Evolutionary conservation across 257 asterid species (phyloP), one percentile per base, ranked within the genome.

Genomic region (Nyctanthes arbortristis): DNA sequence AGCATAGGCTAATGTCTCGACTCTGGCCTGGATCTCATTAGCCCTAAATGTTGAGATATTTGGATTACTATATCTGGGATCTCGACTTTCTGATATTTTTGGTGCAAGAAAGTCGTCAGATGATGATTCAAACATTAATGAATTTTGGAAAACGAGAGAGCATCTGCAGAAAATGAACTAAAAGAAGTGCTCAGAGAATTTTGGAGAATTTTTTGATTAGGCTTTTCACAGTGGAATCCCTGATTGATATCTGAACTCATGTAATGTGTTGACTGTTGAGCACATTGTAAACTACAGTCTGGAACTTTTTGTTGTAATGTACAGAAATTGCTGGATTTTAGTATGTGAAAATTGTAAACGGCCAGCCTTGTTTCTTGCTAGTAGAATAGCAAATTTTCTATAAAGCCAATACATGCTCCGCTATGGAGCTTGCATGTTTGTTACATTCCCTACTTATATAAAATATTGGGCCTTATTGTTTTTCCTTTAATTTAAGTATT

Each of bases 21-120:
- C 66, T 90, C 6, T 78, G 95, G 96, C 88, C 83, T 60, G 87
- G 90, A 62, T 87, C 95, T 72, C 89, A 74, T 24, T 84, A 80
- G 76, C 45, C 31, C 0, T 8, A 52, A 30, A 30, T 54, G 31
- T 20, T 7, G 52, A 6, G 13, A 18, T 37, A n/a, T 39, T 61
- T 32, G 36, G 5, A 52, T 22, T 25, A 22, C 5, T 18, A 49
- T 27, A 24, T 22, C 20, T 1, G n/a, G 25, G 39, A 8, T 54
- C 36, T 57, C 57, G 9, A 56, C 40, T 59, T 40, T 65, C 32
- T 5, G 76, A 66, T 43, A 67, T 56, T 33, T n/a, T 37, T 39
- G 4, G 59, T 69, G 30, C 52, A 22, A 30, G 20, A 25, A 13
- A 13, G 29, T 29, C 45, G 20, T 52, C 31, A 63, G 40, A 36